These are phyloP conservation scores for Leavenworthia alabamica DNA, from an alignment of 345 rosid genomes.

Conservation along the genomic window DNA sequence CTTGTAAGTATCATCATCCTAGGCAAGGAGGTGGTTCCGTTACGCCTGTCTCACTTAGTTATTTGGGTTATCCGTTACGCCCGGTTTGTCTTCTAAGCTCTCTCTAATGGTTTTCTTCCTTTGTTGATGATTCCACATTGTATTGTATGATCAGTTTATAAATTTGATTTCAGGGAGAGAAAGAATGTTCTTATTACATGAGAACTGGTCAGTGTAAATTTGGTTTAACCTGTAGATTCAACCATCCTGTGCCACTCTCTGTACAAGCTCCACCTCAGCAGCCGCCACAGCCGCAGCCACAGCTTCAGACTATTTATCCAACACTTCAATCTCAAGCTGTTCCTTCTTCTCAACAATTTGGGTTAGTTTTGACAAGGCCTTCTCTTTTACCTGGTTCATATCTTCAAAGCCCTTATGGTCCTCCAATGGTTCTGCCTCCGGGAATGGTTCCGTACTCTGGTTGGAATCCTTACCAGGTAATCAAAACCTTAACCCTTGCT, in stretches of 20 bases:
- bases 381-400: conserved; percentile 61
- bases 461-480: conserved; percentile 77
- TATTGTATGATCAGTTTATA: background rate
- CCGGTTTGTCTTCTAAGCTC: conserved; percentile 52
- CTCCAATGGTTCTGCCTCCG: conserved; percentile 56
- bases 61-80: conserved; percentile 77
- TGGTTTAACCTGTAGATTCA: conserved; percentile 81
- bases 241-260: conserved; percentile 73
- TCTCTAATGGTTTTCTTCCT: background rate
- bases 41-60: conserved; percentile 53
- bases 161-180: conserved; percentile 62
- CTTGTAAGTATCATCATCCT: conserved; percentile 96
- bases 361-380: conserved; percentile 72
- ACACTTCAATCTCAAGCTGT: conserved; percentile 53
- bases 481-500: background rate
- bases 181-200: conserved; percentile 83
- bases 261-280: conserved; percentile 38
- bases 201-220: conserved; percentile 94
- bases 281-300: conserved; percentile 16
- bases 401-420: conserved; percentile 63
- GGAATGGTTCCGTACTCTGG: conserved; percentile 65
- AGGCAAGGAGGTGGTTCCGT: conserved; percentile 62
- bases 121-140: background rate
- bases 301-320: conserved; percentile 38
- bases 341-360: conserved; percentile 71